phyloP scores from a whole-genome alignment of 164 flowering plant species.

The Stephania japonica region DNA sequence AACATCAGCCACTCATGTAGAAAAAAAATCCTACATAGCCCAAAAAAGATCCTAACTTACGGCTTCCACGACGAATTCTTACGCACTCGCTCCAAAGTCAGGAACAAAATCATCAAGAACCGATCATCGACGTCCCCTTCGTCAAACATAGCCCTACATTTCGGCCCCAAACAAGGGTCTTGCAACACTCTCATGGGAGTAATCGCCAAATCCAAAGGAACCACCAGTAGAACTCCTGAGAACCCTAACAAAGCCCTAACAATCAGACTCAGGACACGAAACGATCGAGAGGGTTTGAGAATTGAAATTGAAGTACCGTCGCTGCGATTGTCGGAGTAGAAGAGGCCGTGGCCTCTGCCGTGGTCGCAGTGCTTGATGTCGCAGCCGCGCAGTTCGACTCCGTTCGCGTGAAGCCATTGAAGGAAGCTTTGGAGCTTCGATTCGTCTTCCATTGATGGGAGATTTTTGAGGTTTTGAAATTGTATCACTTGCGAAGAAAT shows the following conservation, averaged over 20 bases:
- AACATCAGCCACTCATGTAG: neutral
- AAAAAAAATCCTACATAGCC: too few relatives aligned
- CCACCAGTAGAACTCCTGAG: slow-evolving; percentile 69
- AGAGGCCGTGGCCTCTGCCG: slow-evolving; percentile 74
- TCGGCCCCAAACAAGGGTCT: slow-evolving; percentile 75
- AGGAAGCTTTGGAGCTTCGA: slow-evolving; percentile 57
- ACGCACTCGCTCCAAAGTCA: slow-evolving; percentile 77
- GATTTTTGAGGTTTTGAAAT: too few relatives aligned
- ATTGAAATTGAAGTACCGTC: slow-evolving; percentile 14
- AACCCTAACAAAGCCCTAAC: neutral
- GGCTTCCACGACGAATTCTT: slow-evolving; percentile 93
- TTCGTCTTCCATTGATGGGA: slow-evolving; percentile 22
- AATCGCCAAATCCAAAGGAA: slow-evolving; percentile 82
- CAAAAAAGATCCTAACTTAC: slow-evolving; percentile 34
- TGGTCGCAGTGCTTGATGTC: slow-evolving; percentile 60
- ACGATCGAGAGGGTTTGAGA: too few relatives aligned
- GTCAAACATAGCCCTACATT: slow-evolving; percentile 80
- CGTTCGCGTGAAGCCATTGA: slow-evolving; percentile 79
- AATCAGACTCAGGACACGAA: too few relatives aligned
- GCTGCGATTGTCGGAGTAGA: slow-evolving; percentile 27
- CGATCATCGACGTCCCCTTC: slow-evolving; percentile 96
- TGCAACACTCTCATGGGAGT: slow-evolving; percentile 95
- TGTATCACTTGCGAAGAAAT: too few relatives aligned
- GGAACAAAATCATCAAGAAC: slow-evolving; percentile 69
- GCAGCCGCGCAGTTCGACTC: slow-evolving; percentile 73